Base-by-base conservation (phyloP, 2,329 filamentous ascomycete genomes). In the Colletotrichum destructivum region DNA sequence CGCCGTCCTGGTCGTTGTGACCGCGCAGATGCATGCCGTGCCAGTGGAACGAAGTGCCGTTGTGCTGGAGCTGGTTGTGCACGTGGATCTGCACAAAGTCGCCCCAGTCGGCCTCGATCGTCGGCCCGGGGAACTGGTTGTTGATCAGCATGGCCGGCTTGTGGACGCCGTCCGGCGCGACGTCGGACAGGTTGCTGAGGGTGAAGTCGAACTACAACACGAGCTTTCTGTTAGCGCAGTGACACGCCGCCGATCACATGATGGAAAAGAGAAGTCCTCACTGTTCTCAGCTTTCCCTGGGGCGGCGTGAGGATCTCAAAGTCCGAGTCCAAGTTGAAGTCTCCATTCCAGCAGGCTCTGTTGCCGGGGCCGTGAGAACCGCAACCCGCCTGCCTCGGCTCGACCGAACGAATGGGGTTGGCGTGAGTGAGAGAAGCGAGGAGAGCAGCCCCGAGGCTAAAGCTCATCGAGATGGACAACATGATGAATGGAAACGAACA, bases 61-160 rank as follows among this genome's bases (percentile, higher is more conserved):
- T 91, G 18, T 75, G 75, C 7, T 84, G 84, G 4, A 92, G 85
- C 12, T 87, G 83, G 77, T 93, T 93, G 80, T 88, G 84, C 71
- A 92, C 85, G 47, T 89, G 89, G 61, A 92, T 86, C 57, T 90
- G 80, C 49, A 84, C 78, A 54, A 72, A 75, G 73, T 86, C 84
- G 26, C 84, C 84, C 84, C 84, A 85, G 73, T 85, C 81, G 63
- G 76, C 78, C 51, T 72, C 82, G 55, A 91, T 87, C 6, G 82
- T 82, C 2, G 89, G 89, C 1, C 89, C 89, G 26, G 88, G 87
- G 73, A 74, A 75, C 54, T 74, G 72, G 38, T 83, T 83, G 75
- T 88, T 87, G 76, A 88, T 78, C 47, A 89, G 79, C 77, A 91
- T 85, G 11, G 73, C 75, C 35, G 72, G 66, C 73, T 76, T 78